These are phyloP conservation scores for Antitrichia curtipendula DNA, from an alignment of 225 moss, liverwort and hornwort species.

Conservation along the genomic window DNA sequence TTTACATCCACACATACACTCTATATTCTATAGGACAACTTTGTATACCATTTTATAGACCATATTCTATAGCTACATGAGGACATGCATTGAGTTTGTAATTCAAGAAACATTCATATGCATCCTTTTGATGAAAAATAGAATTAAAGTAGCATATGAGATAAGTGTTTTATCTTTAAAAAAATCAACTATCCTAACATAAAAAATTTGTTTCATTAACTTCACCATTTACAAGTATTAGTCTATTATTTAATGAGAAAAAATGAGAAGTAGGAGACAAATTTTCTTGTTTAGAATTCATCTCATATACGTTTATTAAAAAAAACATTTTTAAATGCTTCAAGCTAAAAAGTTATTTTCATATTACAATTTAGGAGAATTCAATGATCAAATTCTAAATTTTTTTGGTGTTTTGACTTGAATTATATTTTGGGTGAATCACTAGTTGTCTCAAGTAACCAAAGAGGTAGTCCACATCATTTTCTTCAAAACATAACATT, in stretches of 20 bases:
- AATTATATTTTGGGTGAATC: not conserved
- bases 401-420: not conserved
- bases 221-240: not conserved
- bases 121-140: not conserved
- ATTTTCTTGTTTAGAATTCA: not conserved
- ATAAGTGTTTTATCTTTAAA: no score
- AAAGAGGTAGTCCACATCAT: not conserved
- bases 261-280: not conserved
- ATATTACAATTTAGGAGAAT: not conserved
- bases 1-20: rapidly evolving
- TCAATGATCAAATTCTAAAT: not conserved
- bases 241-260: not conserved
- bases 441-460: rapidly evolving
- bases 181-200: not conserved
- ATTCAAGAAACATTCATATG: not conserved
- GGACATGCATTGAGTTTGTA: not conserved
- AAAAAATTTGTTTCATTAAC: not conserved
- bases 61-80: no score
- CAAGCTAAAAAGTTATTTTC: not conserved
- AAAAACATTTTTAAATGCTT: not conserved
- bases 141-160: not conserved
- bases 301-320: not conserved
- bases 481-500: not conserved
- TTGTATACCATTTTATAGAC: not conserved
- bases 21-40: not conserved